Evolutionary conservation across 208 protist species (phyloP).

Genomic region (Acanthamoeba sp.): DNA sequence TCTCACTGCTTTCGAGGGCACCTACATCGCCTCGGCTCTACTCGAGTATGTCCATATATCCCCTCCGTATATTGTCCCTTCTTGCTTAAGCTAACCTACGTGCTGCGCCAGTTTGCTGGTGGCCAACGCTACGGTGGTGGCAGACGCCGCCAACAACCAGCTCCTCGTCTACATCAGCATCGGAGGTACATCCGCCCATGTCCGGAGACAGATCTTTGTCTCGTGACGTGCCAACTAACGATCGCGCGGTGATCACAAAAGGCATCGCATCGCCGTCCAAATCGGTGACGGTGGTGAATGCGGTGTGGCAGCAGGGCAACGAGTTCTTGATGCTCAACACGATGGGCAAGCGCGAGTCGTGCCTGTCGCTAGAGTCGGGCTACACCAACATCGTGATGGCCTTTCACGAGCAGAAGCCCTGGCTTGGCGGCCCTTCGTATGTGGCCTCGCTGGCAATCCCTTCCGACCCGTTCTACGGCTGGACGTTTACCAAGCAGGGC

Average conservation of each 20-base stretch:
- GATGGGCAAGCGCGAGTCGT: background rate
- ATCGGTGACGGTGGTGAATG: slow-evolving; percentile 1
- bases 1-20: slow-evolving; percentile 25
- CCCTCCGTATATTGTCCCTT: too few species aligned
- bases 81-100: too few species aligned
- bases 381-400: background rate
- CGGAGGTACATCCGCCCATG: background rate
- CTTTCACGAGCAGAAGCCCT: background rate
- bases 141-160: background rate
- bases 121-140: background rate
- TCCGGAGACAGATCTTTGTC: background rate
- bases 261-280: background rate
- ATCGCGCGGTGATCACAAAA: too few species aligned
- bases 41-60: too few species aligned
- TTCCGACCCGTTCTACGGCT: slow-evolving; percentile 56
- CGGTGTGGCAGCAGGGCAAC: background rate
- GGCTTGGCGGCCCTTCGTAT: background rate
- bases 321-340: slow-evolving; percentile 1
- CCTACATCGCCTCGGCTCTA: background rate
- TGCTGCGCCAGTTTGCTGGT: background rate
- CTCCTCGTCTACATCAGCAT: slow-evolving; percentile 15
- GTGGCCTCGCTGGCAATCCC: background rate
- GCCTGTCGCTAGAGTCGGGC: background rate
- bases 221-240: too few species aligned
- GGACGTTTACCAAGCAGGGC: slow-evolving; percentile 14